Conservation (phyloP, 352 stramenopile species). For the Blastocystis sp. region DNA sequence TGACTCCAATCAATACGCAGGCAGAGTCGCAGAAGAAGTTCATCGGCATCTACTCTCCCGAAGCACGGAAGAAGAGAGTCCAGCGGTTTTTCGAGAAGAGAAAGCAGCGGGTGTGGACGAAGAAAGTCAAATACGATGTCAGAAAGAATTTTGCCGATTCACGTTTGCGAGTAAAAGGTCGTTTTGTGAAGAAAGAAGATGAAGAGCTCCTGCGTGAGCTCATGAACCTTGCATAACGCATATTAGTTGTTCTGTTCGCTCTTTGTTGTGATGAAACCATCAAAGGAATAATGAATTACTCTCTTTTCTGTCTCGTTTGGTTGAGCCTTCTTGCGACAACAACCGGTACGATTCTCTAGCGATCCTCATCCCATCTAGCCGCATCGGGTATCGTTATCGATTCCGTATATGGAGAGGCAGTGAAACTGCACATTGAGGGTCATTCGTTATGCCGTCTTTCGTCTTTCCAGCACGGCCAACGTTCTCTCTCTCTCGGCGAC, state of each 20-base stretch:
- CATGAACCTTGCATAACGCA: slow-evolving; percentile 52
- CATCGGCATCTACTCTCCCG: slow-evolving; percentile 76
- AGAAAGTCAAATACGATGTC: slow-evolving; percentile 95
- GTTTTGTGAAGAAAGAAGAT: slow-evolving; percentile 97
- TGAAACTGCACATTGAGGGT: background rate
- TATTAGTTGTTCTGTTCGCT: slow-evolving; percentile 1
- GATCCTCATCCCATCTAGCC: background rate
- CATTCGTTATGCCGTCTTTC: background rate
- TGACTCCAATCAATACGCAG: slow-evolving; percentile 28
- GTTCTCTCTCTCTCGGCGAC: background rate
- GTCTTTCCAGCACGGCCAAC: background rate
- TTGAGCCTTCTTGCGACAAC: background rate
- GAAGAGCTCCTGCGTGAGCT: slow-evolving; percentile 73
- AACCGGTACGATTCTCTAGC: background rate
- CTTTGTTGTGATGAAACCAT: background rate
- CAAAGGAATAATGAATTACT: background rate
- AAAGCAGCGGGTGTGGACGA: slow-evolving; percentile 81
- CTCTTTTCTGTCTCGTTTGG: background rate
- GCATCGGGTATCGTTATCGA: background rate
- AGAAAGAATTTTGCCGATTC: slow-evolving; percentile 97
- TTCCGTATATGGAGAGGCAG: background rate
- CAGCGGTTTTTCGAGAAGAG: slow-evolving; percentile 80
- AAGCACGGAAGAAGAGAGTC: slow-evolving; percentile 72
- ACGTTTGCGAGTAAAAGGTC: slow-evolving; percentile 85
- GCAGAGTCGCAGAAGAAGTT: slow-evolving; percentile 60